These are phyloP conservation scores for Boletus rex-veris DNA, from an alignment of 768 basidiomycete species.

Conservation along the genomic window DNA sequence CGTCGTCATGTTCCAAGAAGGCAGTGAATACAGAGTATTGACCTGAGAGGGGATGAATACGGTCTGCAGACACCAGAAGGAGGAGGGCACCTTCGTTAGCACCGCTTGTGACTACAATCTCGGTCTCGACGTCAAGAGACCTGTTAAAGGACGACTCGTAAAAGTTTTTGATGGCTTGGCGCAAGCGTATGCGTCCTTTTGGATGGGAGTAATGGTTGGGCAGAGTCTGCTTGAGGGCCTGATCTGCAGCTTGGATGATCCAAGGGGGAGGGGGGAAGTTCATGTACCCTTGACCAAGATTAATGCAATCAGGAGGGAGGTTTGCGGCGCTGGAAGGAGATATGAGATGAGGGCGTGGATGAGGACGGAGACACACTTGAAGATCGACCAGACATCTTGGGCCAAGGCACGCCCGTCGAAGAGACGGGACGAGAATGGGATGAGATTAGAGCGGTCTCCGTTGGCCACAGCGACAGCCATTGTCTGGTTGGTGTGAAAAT, in stretches of 20 bases:
- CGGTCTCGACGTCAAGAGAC: constrained; percentile 75
- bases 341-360: constrained; percentile 8
- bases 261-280: constrained; percentile 84
- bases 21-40: constrained; percentile 93
- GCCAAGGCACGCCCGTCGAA: constrained; percentile 72
- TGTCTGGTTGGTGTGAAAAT: background rate
- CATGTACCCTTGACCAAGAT: constrained; percentile 95
- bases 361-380: constrained; percentile 50
- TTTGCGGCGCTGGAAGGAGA: constrained; percentile 64
- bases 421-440: constrained; percentile 71
- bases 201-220: constrained; percentile 91
- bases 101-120: constrained; percentile 93
- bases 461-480: constrained; percentile 4
- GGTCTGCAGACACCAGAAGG: background rate
- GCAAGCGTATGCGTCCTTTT: constrained; percentile 80
- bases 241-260: constrained; percentile 69
- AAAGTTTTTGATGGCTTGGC: constrained; percentile 80
- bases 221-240: constrained; percentile 58
- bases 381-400: constrained; percentile 90
- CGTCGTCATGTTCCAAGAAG: constrained; percentile 88
- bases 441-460: constrained; percentile 45
- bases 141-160: constrained; percentile 69
- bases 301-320: constrained; percentile 88
- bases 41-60: constrained; percentile 38
- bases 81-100: constrained; percentile 81